A percentile compares a stretch with the other conserved stretches of the same genome.
phyloP scores from a whole-genome alignment of 345 rosid species.

The Salix brachista region DNA sequence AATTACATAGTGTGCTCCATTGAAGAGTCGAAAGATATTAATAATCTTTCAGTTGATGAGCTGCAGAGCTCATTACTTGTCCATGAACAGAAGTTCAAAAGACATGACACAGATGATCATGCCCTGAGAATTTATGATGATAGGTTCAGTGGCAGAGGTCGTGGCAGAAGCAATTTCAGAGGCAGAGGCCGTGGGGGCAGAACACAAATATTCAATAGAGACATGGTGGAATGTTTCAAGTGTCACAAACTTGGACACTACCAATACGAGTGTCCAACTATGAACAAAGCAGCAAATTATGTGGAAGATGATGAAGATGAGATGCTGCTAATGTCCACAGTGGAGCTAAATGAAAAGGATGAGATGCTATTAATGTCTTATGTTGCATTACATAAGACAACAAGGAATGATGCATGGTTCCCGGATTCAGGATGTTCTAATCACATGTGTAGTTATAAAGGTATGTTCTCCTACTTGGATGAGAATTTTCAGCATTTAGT shows the following conservation, averaged over 20 bases:
- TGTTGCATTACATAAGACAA: not conserved
- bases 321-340: too few relatives aligned
- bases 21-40: not conserved
- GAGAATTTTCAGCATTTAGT: not conserved
- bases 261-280: not conserved
- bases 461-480: not conserved
- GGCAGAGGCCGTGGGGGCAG: not conserved
- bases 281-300: not conserved
- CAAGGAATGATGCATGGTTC: not conserved
- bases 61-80: not conserved
- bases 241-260: constrained; percentile 3
- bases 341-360: not conserved
- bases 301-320: not conserved
- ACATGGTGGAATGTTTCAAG: not conserved
- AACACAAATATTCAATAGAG: not conserved
- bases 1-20: not conserved
- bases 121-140: not conserved
- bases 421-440: not conserved
- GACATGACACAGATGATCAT: not conserved
- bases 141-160: not conserved
- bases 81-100: not conserved
- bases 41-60: not conserved
- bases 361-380: not conserved
- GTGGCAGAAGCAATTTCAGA: not conserved
- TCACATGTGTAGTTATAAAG: not conserved